Percentiles rank a stretch among this genome's conserved stretches.
phyloP scores from a whole-genome alignment of 2,329 filamentous ascomycete species.

The Thielaviopsis euricoi region DNA sequence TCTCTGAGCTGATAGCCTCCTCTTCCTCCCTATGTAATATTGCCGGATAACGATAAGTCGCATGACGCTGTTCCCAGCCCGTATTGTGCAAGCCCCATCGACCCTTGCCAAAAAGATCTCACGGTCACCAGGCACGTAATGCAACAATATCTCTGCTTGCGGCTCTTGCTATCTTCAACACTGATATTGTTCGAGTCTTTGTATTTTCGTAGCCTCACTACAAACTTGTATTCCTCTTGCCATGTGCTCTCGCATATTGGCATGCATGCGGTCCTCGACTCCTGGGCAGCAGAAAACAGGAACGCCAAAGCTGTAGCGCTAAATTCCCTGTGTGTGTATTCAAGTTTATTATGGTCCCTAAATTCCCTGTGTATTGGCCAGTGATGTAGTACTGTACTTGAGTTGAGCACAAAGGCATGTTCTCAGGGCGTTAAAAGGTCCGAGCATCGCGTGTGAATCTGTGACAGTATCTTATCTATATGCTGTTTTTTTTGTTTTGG shows the following conservation, averaged over 20 bases:
- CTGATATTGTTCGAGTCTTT: background rate
- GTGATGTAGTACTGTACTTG: background rate
- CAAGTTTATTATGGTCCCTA: too few species aligned
- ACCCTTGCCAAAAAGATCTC: background rate
- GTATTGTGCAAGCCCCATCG: background rate
- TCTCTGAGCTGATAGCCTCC: background rate
- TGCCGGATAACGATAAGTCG: background rate
- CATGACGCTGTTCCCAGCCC: constrained; percentile 3
- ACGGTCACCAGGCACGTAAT: background rate
- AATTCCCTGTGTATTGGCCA: background rate
- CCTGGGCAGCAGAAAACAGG: background rate
- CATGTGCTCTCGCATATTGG: background rate
- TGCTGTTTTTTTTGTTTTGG: background rate
- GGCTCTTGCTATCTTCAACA: background rate
- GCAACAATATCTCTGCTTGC: background rate
- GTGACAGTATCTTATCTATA: background rate
- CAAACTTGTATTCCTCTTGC: background rate
- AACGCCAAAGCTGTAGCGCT: background rate
- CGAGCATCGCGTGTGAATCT: background rate
- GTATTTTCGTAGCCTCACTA: background rate
- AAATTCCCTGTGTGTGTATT: background rate
- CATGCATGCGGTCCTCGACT: background rate
- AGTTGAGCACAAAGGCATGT: background rate
- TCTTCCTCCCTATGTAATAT: background rate
- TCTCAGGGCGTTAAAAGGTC: background rate